Percentiles rank a stretch among this genome's conserved stretches.
phyloP scores from a whole-genome alignment of 768 basidiomycete genomes.

The Mycena venus region DNA sequence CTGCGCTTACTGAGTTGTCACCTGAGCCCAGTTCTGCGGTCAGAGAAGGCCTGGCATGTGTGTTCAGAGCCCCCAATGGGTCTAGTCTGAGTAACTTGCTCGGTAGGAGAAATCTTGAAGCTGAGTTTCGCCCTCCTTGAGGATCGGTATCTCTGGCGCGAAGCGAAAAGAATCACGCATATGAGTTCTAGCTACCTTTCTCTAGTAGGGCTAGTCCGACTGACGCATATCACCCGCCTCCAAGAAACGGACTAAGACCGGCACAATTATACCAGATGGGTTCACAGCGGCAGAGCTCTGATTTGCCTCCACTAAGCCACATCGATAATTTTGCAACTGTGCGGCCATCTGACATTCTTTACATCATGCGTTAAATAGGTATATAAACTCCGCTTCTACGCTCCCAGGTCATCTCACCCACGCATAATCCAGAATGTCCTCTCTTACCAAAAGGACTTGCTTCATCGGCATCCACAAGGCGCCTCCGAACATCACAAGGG shows the following conservation, averaged over 20 bases:
- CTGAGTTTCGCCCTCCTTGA: neutral
- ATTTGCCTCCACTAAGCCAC: slow-evolving; percentile 7
- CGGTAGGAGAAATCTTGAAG: neutral
- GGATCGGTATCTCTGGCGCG: neutral
- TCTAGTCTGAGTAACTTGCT: neutral
- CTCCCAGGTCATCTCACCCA: neutral
- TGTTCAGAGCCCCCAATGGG: neutral
- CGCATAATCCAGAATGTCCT: slow-evolving; percentile 17
- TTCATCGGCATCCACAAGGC: slow-evolving; percentile 26
- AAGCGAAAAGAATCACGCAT: neutral
- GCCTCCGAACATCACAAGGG: slow-evolving; percentile 14
- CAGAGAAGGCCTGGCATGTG: neutral
- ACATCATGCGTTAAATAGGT: neutral
- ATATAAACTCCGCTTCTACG: slow-evolving; percentile 11
- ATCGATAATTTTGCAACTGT: slow-evolving; percentile 1
- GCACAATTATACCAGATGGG: neutral
- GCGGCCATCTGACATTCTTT: slow-evolving; percentile 5
- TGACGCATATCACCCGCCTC: neutral
- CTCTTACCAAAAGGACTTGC: neutral
- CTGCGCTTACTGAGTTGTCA: neutral
- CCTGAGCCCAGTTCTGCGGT: neutral
- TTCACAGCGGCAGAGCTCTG: neutral
- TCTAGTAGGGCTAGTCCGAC: neutral
- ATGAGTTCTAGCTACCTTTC: neutral
- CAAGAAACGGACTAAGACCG: neutral